These are phyloP conservation scores for Lepidium sativum DNA, from an alignment of 345 rosid species.

Conservation along the genomic window DNA sequence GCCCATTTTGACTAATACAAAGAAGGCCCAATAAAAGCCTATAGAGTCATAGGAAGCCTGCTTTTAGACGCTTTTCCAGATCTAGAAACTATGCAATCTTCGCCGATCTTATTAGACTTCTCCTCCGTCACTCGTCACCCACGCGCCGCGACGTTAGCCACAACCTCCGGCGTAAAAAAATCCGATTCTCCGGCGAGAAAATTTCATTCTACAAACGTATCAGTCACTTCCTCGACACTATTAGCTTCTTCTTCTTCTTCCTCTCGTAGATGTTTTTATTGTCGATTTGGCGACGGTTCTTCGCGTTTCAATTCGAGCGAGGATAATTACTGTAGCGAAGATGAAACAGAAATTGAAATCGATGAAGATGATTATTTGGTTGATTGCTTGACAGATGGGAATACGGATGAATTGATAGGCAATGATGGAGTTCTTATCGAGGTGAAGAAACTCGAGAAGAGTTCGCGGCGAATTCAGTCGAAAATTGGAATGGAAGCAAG, in stretches of 20 bases:
- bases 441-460: slow-evolving; percentile 50
- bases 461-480: slow-evolving; percentile 64
- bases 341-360: slow-evolving; percentile 7
- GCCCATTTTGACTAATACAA: not conserved
- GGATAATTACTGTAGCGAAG: not conserved
- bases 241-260: not conserved
- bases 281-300: slow-evolving; percentile 29
- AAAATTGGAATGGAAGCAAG: slow-evolving; percentile 57
- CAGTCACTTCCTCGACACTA: not conserved
- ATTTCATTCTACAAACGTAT: not conserved
- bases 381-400: slow-evolving; percentile 32
- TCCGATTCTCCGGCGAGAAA: not conserved
- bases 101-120: slow-evolving; percentile 14
- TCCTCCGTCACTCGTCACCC: slow-evolving; percentile 15
- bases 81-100: slow-evolving; percentile 37
- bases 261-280: slow-evolving; percentile 16
- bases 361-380: slow-evolving; percentile 19
- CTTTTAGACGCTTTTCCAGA: not conserved
- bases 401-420: slow-evolving; percentile 28
- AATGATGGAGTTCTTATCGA: slow-evolving; percentile 53
- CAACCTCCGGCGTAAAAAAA: not conserved
- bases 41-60: slow-evolving; percentile 6
- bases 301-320: slow-evolving; percentile 2
- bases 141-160: slow-evolving; percentile 10
- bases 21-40: slow-evolving; percentile 24